phyloP scores from a whole-genome alignment of 768 basidiomycete species.

The Naganishia kalamii region DNA sequence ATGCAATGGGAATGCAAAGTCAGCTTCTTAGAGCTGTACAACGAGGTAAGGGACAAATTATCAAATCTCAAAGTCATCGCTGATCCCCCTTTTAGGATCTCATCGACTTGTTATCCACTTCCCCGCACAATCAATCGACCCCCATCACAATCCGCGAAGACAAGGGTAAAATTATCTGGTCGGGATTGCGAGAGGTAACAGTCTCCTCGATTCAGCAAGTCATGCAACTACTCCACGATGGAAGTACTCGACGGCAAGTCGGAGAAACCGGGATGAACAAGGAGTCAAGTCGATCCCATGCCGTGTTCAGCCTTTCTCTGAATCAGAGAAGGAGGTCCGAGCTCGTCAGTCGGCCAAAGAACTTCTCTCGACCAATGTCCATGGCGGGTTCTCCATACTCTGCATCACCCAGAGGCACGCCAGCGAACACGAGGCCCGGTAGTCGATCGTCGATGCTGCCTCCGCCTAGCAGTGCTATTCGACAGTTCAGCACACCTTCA shows the following conservation, averaged over 20 bases:
- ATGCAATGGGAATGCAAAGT: constrained; percentile 59
- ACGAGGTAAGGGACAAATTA: constrained; percentile 58
- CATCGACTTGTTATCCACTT: constrained; percentile 79
- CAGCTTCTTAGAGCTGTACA: constrained; percentile 96
- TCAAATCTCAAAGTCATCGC: too few relatives aligned
- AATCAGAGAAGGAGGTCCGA: constrained; percentile 66
- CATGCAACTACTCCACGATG: constrained; percentile 88
- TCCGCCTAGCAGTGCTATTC: constrained; percentile 6
- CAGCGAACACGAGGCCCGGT: constrained; percentile 25
- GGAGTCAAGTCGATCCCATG: constrained; percentile 94
- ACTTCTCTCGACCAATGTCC: constrained; percentile 34
- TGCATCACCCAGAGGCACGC: constrained; percentile 26
- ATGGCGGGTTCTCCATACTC: constrained; percentile 28
- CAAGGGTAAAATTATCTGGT: constrained; percentile 94
- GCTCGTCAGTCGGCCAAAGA: neutral
- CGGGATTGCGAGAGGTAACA: constrained; percentile 81
- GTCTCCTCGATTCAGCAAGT: constrained; percentile 82
- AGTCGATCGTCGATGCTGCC: constrained; percentile 31
- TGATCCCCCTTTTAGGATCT: constrained; percentile 56
- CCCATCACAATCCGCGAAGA: constrained; percentile 85
- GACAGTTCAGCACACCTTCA: constrained; percentile 5
- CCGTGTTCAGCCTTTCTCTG: constrained; percentile 93
- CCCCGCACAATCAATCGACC: constrained; percentile 65
- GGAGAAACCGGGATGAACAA: constrained; percentile 99
- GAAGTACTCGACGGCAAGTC: constrained; percentile 82